Evolutionary conservation across 2,329 filamentous ascomycete species (phyloP).

Genomic region (Diaporthe sp.): DNA sequence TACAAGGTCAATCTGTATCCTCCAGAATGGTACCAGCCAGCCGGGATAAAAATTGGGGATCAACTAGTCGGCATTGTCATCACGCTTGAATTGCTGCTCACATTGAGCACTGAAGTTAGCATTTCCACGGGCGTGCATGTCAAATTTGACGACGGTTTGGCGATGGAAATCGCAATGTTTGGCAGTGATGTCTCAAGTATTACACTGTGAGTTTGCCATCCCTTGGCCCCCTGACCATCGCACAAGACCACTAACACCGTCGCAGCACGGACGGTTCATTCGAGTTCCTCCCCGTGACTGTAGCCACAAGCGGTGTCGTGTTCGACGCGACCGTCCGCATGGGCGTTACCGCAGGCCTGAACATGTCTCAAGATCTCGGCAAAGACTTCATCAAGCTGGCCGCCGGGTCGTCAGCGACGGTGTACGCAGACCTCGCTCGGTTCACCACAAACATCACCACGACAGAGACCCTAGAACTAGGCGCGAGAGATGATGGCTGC

Average conservation of each 20-base stretch:
- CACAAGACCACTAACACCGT: background rate
- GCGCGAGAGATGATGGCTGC: conserved; percentile 50
- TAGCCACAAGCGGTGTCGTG: conserved; percentile 53
- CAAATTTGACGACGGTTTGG: conserved; percentile 60
- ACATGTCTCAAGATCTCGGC: conserved; percentile 21
- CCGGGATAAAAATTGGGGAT: conserved; percentile 54
- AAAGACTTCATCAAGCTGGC: conserved; percentile 42
- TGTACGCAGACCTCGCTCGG: conserved; percentile 64
- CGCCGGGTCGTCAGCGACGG: conserved; percentile 44
- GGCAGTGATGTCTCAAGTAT: conserved; percentile 58
- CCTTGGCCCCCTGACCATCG: background rate
- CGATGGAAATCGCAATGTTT: conserved; percentile 61
- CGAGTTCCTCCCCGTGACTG: conserved; percentile 65
- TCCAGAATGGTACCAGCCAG: conserved; percentile 49
- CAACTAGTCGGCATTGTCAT: conserved; percentile 59
- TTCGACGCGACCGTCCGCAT: conserved; percentile 60
- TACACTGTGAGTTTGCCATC: conserved; percentile 54
- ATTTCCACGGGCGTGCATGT: conserved; percentile 67
- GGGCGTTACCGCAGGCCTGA: conserved; percentile 56
- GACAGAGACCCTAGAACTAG: conserved; percentile 24
- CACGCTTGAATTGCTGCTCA: conserved; percentile 62
- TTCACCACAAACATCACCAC: conserved; percentile 63
- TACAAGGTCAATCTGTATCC: conserved; percentile 62
- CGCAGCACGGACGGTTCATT: conserved; percentile 62
- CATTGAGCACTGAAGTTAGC: conserved; percentile 55